Conservation (phyloP, 108 stramenopile genomes). For the Pseudonitzschia multiseries region DNA sequence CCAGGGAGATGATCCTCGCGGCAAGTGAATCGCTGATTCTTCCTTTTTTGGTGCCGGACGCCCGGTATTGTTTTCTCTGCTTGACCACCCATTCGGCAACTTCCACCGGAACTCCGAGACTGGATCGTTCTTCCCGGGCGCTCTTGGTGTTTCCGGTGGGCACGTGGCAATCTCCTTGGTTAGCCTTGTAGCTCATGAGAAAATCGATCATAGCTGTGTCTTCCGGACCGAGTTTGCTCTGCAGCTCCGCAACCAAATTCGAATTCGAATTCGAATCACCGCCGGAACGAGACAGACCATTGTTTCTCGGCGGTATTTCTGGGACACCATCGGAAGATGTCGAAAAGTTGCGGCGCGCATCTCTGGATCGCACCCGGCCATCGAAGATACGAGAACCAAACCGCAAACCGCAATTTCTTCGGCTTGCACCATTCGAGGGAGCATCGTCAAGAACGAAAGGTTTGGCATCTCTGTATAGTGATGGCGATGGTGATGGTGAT, state of each 20-base stretch:
- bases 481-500: too few relatives aligned
- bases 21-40: constrained; percentile 8
- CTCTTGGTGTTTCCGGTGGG: constrained; percentile 26
- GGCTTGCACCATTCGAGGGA: too few relatives aligned
- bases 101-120: constrained; percentile 18
- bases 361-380: background rate
- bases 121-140: constrained; percentile 12
- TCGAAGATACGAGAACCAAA: too few relatives aligned
- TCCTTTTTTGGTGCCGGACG: background rate
- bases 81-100: constrained; percentile 33
- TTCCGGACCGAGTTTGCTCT: constrained; percentile 6
- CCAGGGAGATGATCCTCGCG: constrained; percentile 17
- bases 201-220: constrained; percentile 24
- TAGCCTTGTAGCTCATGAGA: constrained; percentile 37
- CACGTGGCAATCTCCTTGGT: constrained; percentile 41
- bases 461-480: too few relatives aligned
- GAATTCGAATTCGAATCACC: background rate
- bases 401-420: too few relatives aligned
- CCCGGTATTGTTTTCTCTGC: constrained; percentile 28
- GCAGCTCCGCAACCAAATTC: background rate
- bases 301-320: background rate
- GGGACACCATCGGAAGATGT: background rate
- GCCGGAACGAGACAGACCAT: background rate
- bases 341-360: background rate
- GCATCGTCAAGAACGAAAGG: too few relatives aligned